Base-by-base conservation (phyloP, 2,329 filamentous ascomycete genomes). In the Trichoderma sp. region DNA sequence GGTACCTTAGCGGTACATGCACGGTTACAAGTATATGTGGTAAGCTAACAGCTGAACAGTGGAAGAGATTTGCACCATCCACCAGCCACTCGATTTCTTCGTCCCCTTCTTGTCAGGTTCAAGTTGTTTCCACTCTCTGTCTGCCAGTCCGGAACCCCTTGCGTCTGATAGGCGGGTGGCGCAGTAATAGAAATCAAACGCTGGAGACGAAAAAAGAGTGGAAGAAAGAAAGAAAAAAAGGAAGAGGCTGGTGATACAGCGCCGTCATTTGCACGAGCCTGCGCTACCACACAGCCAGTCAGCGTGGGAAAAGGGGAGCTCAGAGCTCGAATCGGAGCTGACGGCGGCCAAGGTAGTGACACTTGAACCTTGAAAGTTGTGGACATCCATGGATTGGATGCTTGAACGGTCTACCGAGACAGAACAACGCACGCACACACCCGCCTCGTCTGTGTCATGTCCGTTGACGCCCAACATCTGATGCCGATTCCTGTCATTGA, bases 201-300 rank as follows among this genome's bases (percentile, higher is more conserved):
- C 65, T 56, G 38, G 65, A 56, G 41, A 38, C 62, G 62, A 21
- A 24, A 24, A 24, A 56, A 24, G 21, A 56, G 50, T 56, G 50
- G 50, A 56, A 56, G 62, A 9, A 31, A 14, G 33, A 53, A n/a
- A 73, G 14, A 53, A 38, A 18, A 64, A 73, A 73, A 73, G 9
- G 41, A 56, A 31, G 69, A 73, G 69, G 69, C 69, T 73, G 69
- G 69, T 73, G 59, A 65, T 56, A 73, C 60, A 65, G 59, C 38
- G 68, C 59, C 68, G 33, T 53, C 35, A 24, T 38, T 60, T 65
- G 69, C 69, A 73, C 68, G 59, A 65, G 69, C 60, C 45, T 73
- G 69, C 59, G 69, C 69, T 65, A 73, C 60, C 69, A 73, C 69
- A 53, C 41, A 60, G 27, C 59, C 68, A 63, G 66, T 35, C 45